Conservation (phyloP, 129 eudicot genomes). For the Oenanthe sinensis region DNA sequence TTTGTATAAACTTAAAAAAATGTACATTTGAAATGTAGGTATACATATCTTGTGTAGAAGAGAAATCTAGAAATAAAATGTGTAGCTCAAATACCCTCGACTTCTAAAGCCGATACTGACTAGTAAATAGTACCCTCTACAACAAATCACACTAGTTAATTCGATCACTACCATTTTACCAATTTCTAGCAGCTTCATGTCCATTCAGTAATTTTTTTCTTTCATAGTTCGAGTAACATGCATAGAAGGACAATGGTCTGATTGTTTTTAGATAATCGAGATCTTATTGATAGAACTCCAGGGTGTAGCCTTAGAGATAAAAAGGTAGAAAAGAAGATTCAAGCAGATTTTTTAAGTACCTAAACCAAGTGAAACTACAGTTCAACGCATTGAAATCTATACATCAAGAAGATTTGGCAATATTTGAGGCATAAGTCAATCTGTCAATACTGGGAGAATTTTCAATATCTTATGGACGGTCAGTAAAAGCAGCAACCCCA, state of each 20-base stretch:
- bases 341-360: neutral
- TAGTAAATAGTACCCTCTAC: neutral
- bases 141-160: neutral
- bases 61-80: no score
- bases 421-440: neutral
- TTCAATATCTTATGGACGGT: neutral
- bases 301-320: neutral
- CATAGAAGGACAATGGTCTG: neutral
- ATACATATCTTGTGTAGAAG: no score
- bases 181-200: neutral
- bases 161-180: no score
- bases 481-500: neutral
- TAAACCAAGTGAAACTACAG: neutral
- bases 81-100: no score
- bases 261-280: no score
- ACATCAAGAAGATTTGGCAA: neutral
- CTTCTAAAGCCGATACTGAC: no score
- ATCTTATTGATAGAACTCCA: neutral
- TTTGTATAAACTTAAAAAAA: no score
- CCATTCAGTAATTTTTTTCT: no score
- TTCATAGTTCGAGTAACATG: neutral
- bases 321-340: no score
- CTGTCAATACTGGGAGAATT: neutral
- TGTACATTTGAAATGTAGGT: no score
- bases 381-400: neutral